Conservation (phyloP, 805 yeast genomes). For the Yamadazyma laniorum region DNA sequence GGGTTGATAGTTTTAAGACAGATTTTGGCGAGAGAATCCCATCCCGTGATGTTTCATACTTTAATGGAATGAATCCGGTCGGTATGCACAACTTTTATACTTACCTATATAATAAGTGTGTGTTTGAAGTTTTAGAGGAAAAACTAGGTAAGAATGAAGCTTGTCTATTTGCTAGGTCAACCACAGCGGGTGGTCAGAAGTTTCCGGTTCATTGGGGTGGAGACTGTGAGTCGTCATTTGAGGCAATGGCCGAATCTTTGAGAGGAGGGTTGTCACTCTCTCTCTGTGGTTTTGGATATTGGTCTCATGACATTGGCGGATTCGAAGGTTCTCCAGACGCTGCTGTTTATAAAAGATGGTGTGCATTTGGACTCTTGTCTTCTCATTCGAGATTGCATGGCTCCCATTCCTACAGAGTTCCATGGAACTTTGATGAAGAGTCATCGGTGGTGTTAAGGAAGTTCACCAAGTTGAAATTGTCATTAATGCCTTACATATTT, state of each 20-base stretch:
- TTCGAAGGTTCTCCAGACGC: slow-evolving; percentile 38
- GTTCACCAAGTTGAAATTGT: slow-evolving; percentile 31
- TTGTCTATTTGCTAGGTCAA: slow-evolving; percentile 35
- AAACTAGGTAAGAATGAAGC: slow-evolving; percentile 31
- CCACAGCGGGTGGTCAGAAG: slow-evolving; percentile 36
- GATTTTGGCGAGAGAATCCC: slow-evolving; percentile 42
- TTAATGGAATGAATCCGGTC: slow-evolving; percentile 28
- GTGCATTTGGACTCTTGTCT: slow-evolving; percentile 36
- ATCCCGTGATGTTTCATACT: slow-evolving; percentile 24
- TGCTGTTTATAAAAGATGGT: slow-evolving; percentile 38
- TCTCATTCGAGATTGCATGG: slow-evolving; percentile 41
- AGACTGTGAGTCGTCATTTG: slow-evolving; percentile 35
- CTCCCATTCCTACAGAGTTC: slow-evolving; percentile 34
- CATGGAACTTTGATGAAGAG: slow-evolving; percentile 39
- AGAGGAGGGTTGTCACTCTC: slow-evolving; percentile 35
- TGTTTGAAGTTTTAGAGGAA: slow-evolving; percentile 30
- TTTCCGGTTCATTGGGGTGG: slow-evolving; percentile 46
- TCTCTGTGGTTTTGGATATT: slow-evolving; percentile 33
- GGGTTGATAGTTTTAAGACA: slow-evolving; percentile 37
- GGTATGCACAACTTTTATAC: slow-evolving; percentile 38
- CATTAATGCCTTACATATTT: slow-evolving; percentile 33
- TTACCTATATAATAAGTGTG: slow-evolving; percentile 30
- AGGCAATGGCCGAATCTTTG: slow-evolving; percentile 39
- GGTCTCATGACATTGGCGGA: slow-evolving; percentile 42
- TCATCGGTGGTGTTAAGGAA: slow-evolving; percentile 27